Evolutionary conservation across 1,139 yeast species (phyloP), one percentile per base, ranked within the genome.

Genomic region (Protomyces lactucae-debilis): DNA sequence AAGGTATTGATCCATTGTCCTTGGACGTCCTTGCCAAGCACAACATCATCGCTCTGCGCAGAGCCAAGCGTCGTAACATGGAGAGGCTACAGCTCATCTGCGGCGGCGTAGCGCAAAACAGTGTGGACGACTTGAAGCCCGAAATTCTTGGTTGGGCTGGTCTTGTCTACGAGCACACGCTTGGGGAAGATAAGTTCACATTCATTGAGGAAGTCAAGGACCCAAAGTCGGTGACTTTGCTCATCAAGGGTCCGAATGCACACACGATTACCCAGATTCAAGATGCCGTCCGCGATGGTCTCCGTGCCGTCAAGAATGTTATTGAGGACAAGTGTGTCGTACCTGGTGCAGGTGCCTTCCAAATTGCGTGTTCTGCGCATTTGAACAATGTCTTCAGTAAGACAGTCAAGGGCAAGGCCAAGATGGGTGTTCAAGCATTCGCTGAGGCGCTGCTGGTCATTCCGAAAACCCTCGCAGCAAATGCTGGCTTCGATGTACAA

Each of bases 11-110:
- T 75, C 99, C 99, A 69, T 88, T 93, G 95, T 91, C 98, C 16
- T 80, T 95, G 69, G 99, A 95, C 74, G 86, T 92, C 14, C 82
- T 95, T 70, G 98, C 98, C 64, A 91, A 90, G 75, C 88, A 95
- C 76, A 90, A 89, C 70, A 93, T 95, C 71, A 80, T 93, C 71
- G 99, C 99, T 0, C 82, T 95, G 72, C 86, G 99, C 80, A 85
- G 99, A 75, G 99, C 99, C 56, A 95, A 95, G 81, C 85, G 99
- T 80, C 87, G 99, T 79, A 95, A 95, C 76, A 93, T 95, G 99
- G 99, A 95, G 78, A 85, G 99, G 75, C 82, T 95, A 73, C 99
- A 95, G 78, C 82, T 95, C 68, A 91, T 92, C 57, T 89, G 96
- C 71, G 99, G 98, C 35, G 99, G 99, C 71, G 95, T 88, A 74